Conservation (phyloP, 1,284 basidiomycete species). For the Gymnopus androsaceus region DNA sequence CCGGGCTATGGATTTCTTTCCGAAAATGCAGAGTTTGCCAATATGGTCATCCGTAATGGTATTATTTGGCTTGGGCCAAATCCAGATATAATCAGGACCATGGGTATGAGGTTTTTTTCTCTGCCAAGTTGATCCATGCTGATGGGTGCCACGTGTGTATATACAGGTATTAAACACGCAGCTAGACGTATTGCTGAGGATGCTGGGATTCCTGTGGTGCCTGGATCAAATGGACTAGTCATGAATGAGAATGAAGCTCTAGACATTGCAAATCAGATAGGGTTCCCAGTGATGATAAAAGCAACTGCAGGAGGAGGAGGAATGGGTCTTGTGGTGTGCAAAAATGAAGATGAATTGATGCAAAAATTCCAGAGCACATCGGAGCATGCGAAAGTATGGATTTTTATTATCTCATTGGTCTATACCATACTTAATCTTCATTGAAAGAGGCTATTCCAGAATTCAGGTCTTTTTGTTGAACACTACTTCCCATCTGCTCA, state of each 20-base stretch:
- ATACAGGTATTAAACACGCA: slow-evolving; percentile 66
- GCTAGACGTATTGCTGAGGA: slow-evolving; percentile 52
- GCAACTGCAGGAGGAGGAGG: slow-evolving; percentile 74
- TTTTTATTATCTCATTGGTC: slow-evolving; percentile 15
- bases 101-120: too few relatives aligned
- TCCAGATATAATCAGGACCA: slow-evolving; percentile 50
- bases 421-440: not conserved
- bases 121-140: too few relatives aligned
- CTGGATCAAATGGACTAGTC: slow-evolving; percentile 55
- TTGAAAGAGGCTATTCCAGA: slow-evolving; percentile 50
- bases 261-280: slow-evolving; percentile 42
- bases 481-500: slow-evolving; percentile 56
- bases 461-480: slow-evolving; percentile 63
- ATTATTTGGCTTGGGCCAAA: slow-evolving; percentile 65
- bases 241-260: slow-evolving; percentile 46
- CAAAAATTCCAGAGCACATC: slow-evolving; percentile 40
- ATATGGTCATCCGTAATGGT: slow-evolving; percentile 47
- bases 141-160: too few relatives aligned
- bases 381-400: slow-evolving; percentile 48
- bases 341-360: slow-evolving; percentile 41
- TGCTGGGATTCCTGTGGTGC: slow-evolving; percentile 56
- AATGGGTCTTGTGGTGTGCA: slow-evolving; percentile 67
- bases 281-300: slow-evolving; percentile 71
- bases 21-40: slow-evolving; percentile 64
- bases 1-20: slow-evolving; percentile 73